A percentile compares a stretch with the other conserved stretches of the same genome.
Evolutionary conservation across 176 grass and related monocot genomes (phyloP).

Genomic region (Thinopyrum elongatum): DNA sequence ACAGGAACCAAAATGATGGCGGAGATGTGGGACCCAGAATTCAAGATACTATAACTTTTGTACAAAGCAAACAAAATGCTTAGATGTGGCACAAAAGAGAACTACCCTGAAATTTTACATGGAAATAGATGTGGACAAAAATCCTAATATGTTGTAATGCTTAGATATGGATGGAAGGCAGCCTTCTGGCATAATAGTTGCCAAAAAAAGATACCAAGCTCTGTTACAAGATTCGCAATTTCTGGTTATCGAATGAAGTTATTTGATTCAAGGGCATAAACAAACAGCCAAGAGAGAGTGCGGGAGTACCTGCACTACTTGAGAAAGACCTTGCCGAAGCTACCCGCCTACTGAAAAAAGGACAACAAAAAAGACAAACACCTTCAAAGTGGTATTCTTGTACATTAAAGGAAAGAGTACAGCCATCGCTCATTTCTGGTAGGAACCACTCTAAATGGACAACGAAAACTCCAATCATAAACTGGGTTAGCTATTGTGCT

Average conservation of each 20-base stretch:
- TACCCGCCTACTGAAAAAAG: constrained; percentile 30
- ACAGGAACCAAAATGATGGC: not conserved
- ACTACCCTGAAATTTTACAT: not conserved
- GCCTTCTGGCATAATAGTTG: not conserved
- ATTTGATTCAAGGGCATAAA: constrained; percentile 1
- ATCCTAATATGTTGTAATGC: not conserved
- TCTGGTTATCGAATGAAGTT: not conserved
- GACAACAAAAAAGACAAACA: constrained; percentile 6
- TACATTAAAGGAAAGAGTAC: not conserved
- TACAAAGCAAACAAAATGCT: constrained; percentile 4
- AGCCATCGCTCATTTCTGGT: not conserved
- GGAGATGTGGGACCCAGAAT: not conserved
- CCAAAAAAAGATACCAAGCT: not conserved
- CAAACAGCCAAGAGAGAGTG: not conserved
- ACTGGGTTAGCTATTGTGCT: not conserved
- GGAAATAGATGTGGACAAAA: not conserved
- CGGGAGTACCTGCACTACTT: constrained; percentile 56
- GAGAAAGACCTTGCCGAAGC: constrained; percentile 58
- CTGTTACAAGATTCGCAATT: not conserved
- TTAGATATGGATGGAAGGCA: not conserved
- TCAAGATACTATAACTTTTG: not conserved
- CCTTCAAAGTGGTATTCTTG: constrained; percentile 1
- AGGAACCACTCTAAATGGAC: not conserved
- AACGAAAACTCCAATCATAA: not conserved
- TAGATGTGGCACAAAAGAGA: not conserved